phyloP scores from a whole-genome alignment of 73 alveolate species.

The Stentor coeruleus region DNA sequence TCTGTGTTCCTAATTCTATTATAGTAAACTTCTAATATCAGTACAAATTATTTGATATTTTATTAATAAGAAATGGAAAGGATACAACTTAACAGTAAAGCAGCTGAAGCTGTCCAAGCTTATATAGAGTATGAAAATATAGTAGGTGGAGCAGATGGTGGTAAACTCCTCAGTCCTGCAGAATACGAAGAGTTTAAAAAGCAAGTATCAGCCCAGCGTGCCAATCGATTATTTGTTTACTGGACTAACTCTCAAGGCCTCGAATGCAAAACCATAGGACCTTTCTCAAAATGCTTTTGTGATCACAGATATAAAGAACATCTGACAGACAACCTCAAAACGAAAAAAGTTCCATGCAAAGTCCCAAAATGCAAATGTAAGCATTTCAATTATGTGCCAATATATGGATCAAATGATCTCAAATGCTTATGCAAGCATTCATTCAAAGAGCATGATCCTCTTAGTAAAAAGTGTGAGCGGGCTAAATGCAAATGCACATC shows the following conservation, averaged over 20 bases:
- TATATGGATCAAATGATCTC: conserved; percentile 91
- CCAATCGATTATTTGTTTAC: conserved; percentile 77
- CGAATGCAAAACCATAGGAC: conserved; percentile 96
- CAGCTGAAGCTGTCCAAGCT: conserved; percentile 87
- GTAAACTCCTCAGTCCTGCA: conserved; percentile 80
- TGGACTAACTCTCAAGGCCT: conserved; percentile 85
- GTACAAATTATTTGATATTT: neutral
- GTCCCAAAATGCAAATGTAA: conserved; percentile 85
- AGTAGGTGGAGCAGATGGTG: conserved; percentile 95
- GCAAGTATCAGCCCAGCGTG: conserved; percentile 65
- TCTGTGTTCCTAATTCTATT: too few relatives aligned
- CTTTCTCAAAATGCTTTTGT: conserved; percentile 93
- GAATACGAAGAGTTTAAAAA: conserved; percentile 91
- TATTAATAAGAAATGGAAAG: too few relatives aligned
- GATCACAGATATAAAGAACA: conserved; percentile 96
- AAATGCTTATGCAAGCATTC: conserved; percentile 97
- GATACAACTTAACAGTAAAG: conserved; percentile 59
- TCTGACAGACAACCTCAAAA: conserved; percentile 69
- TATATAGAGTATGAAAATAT: conserved; percentile 84
- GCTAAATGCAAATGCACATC: conserved; percentile 57
- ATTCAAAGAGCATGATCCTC: conserved; percentile 74
- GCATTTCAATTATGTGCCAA: conserved; percentile 85
- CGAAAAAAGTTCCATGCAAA: conserved; percentile 84
- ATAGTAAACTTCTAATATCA: neutral
- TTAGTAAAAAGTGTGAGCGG: conserved; percentile 55